Conservation (phyloP, 1,139 yeast genomes). For the Nakaseomyces delphensis region DNA sequence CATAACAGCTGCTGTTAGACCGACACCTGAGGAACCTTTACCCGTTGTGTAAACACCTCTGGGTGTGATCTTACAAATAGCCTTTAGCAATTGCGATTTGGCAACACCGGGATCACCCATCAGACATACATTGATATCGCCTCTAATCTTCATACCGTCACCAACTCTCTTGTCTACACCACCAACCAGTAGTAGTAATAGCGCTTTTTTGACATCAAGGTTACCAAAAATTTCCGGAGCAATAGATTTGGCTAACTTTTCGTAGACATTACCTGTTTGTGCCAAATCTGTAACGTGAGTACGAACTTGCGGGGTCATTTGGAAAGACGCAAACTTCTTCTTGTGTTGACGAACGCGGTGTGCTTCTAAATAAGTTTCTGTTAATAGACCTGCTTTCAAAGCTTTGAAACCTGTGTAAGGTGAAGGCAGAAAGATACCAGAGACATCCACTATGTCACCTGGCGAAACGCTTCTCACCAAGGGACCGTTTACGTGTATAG, state of each 20-base stretch:
- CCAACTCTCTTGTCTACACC: constrained; percentile 94
- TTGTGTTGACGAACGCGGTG: constrained; percentile 82
- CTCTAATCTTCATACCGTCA: constrained; percentile 95
- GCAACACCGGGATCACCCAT: constrained; percentile 99
- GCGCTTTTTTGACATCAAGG: constrained; percentile 84
- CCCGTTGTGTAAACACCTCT: constrained; percentile 98
- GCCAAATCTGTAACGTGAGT: constrained; percentile 47
- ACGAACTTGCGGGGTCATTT: constrained; percentile 49
- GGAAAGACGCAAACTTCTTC: constrained; percentile 68
- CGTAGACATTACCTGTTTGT: constrained; percentile 61
- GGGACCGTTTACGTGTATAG: constrained; percentile 82
- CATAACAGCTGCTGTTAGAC: constrained; percentile 98
- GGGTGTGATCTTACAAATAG: constrained; percentile 89
- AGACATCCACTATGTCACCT: constrained; percentile 88
- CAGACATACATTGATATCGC: constrained; percentile 90
- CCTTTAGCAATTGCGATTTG: constrained; percentile 88
- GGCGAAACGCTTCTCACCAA: constrained; percentile 82
- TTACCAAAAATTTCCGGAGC: constrained; percentile 98
- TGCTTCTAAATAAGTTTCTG: constrained; percentile 89
- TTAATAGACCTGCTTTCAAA: constrained; percentile 79
- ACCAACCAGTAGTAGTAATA: constrained; percentile 76
- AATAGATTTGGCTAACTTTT: constrained; percentile 74
- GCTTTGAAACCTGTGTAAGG: constrained; percentile 96
- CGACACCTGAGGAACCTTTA: constrained; percentile 98
- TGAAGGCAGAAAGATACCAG: constrained; percentile 87